phyloP scores from a whole-genome alignment of 2,329 filamentous ascomycete genomes.

The Colletotrichum spinosum region DNA sequence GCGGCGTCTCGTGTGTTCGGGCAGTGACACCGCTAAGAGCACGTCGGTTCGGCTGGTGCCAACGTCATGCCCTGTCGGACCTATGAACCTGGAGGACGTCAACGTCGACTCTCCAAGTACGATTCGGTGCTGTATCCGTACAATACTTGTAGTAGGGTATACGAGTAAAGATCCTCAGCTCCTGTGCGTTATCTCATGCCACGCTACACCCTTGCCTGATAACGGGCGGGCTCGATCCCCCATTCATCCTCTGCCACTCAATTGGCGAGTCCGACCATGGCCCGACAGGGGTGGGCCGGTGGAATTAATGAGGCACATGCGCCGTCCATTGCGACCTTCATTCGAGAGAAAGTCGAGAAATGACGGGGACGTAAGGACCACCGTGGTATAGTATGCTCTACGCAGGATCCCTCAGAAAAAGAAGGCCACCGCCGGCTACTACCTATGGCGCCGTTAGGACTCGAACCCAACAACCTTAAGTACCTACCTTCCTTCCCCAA shows the following conservation, averaged over 20 bases:
- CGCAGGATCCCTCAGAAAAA: background rate
- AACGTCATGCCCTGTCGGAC: too few relatives aligned
- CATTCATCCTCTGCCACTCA: constrained; percentile 20
- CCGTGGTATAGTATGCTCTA: background rate
- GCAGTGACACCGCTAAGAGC: constrained; percentile 1
- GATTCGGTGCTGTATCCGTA: too few relatives aligned
- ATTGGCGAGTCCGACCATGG: constrained; percentile 10
- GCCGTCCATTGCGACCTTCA: constrained; percentile 14
- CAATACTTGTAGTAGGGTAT: background rate
- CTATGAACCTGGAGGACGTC: background rate
- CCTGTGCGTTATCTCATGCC: constrained; percentile 25
- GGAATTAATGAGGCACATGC: constrained; percentile 16
- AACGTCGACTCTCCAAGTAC: too few relatives aligned
- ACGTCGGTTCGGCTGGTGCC: background rate
- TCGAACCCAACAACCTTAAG: too few relatives aligned
- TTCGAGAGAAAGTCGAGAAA: constrained; percentile 4
- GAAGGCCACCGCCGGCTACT: too few relatives aligned
- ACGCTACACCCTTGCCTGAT: constrained; percentile 23
- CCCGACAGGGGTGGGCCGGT: constrained; percentile 13
- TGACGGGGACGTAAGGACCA: background rate
- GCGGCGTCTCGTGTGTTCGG: constrained; percentile 20
- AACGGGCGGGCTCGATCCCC: constrained; percentile 14
- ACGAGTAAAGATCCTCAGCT: background rate
- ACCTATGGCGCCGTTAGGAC: too few relatives aligned
- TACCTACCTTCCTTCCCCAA: too few relatives aligned